Percentiles rank a stretch among this genome's conserved stretches.
Evolutionary conservation across 768 basidiomycete species (phyloP).

Genomic region (Tylopilus balloui): DNA sequence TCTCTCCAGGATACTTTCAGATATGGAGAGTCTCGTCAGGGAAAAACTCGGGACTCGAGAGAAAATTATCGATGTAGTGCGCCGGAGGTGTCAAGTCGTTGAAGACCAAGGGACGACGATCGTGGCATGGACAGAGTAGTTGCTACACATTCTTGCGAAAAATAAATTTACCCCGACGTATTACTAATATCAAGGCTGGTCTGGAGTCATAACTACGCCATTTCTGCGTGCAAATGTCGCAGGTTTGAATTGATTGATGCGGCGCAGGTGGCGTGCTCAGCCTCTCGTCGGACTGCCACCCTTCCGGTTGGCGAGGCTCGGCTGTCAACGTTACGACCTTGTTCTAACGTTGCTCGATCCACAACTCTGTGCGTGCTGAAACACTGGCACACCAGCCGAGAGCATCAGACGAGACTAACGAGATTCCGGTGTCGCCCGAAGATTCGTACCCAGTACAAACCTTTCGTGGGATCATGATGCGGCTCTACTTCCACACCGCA

Average conservation of each 20-base stretch:
- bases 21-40: slow-evolving; percentile 20
- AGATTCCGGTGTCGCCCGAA: neutral
- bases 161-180: neutral
- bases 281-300: slow-evolving; percentile 22
- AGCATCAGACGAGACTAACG: slow-evolving; percentile 1
- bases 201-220: neutral
- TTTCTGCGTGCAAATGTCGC: neutral
- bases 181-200: too few relatives aligned
- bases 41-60: slow-evolving; percentile 58
- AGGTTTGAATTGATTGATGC: slow-evolving; percentile 21
- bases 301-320: slow-evolving; percentile 6
- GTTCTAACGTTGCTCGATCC: slow-evolving; percentile 10
- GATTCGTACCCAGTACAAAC: neutral
- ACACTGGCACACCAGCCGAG: too few relatives aligned
- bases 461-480: neutral
- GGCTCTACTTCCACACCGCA: neutral
- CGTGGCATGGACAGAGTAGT: slow-evolving; percentile 25
- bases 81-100: slow-evolving; percentile 59
- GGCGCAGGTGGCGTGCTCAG: slow-evolving; percentile 24
- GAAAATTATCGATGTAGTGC: slow-evolving; percentile 74
- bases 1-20: slow-evolving; percentile 20
- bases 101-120: slow-evolving; percentile 41
- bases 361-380: slow-evolving; percentile 16
- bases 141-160: neutral
- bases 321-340: slow-evolving; percentile 29